Base-by-base conservation (phyloP, 2,329 filamentous ascomycete genomes). In the Penicillium sp. region DNA sequence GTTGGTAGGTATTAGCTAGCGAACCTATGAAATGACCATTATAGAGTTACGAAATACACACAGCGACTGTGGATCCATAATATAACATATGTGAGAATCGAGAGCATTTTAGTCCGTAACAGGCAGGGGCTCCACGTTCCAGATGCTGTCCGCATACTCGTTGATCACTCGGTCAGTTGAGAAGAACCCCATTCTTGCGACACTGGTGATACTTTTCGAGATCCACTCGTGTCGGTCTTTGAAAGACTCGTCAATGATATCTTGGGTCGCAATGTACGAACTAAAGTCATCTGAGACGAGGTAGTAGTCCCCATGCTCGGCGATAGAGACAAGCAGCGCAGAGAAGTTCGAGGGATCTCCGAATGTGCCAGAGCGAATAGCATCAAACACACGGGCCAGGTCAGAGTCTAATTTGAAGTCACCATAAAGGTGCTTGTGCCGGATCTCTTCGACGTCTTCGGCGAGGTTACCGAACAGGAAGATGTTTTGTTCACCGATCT, bases 391-490 rank as follows among this genome's bases (percentile, higher is more conserved):
- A 69, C 88, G 87, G 67, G 85, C 80, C 46, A 99, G 88, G 66
- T 90, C 86, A 0, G 89, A 79, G 76, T 98, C 93, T 61, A 98
- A 83, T 41, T 85, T 79, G 81, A 96, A 91, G 46, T 87, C 82
- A 66, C 91, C 90, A 79, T 97, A 98, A 67, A 89, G 90, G 82
- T 98, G 94, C 21, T 85, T 84, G 79, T 98, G 93, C 53, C 95
- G 93, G 59, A 99, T 88, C 68, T 98, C 94, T 72, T 98, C 95
- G 46, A 99, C 95, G 70, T 98, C 93, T 78, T 99, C 95, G 60
- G 95, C 89, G 21, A 99, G 86, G 76, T 94, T 97, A 64, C 95
- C 95, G 75, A 99, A 98, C 70, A 99, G 87, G 88, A 99, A 99
- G 76, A 99, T 97, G 81, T 98, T 98, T 75, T 92, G 89, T 74